Evolutionary conservation across 805 yeast species (phyloP).

Genomic region (Saccharomyces eubayanus): DNA sequence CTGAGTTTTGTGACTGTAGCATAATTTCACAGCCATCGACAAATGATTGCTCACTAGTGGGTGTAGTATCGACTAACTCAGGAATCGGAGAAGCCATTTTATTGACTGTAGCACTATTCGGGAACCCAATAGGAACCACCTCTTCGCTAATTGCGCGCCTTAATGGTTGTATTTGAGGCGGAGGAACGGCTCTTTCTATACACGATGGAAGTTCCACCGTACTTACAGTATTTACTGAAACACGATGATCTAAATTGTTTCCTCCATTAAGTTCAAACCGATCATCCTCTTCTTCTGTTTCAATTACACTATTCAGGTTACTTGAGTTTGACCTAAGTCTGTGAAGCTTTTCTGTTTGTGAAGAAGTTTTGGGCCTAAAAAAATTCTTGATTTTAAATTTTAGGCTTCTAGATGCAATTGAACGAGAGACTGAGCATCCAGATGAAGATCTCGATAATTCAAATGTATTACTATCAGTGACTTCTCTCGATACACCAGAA

Average conservation of each 20-base stretch:
- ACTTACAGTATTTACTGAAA: not conserved
- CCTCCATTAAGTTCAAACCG: not conserved
- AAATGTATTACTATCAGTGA: not conserved
- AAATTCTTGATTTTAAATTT: not conserved
- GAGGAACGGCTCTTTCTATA: not conserved
- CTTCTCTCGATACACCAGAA: not conserved
- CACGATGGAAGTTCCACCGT: not conserved
- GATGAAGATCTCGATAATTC: not conserved
- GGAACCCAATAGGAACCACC: not conserved
- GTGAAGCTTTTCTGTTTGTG: not conserved
- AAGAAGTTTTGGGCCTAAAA: not conserved
- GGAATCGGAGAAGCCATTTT: not conserved
- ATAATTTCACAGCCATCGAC: not conserved
- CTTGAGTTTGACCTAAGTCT: not conserved
- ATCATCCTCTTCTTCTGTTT: not conserved
- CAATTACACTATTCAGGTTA: not conserved
- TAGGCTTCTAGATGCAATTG: not conserved
- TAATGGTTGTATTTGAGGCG: not conserved
- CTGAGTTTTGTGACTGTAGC: not conserved
- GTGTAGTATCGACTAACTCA: not conserved
- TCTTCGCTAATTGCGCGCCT: not conserved
- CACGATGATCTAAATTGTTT: not conserved
- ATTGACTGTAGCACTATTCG: not conserved
- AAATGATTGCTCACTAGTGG: not conserved
- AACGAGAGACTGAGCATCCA: not conserved